Evolutionary conservation across 371 early-diverging fungal species (phyloP), one percentile per base, ranked within the genome.

Genomic region (Hamiltosporidium tvaerminnensis): DNA sequence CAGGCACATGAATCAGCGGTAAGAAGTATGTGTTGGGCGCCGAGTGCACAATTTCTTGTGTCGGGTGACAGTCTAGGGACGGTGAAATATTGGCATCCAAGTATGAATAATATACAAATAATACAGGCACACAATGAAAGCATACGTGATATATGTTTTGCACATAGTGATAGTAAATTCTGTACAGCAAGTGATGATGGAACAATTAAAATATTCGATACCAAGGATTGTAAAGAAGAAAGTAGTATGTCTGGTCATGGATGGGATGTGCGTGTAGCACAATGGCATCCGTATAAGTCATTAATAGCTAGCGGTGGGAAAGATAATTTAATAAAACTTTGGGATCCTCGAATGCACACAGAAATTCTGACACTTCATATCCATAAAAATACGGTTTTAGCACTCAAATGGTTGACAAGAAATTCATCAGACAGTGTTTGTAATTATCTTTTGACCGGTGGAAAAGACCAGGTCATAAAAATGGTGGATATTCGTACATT

Each of bases 11-110:
- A 75, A 48, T 32, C 30, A 30, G 47, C 44, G 23, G 86, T 98
- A 0, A 84, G 95, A 52, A 82, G 87, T 3, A 91, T 98, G 92
- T 83, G 84, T 65, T 98, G 97, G 97, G 87, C 90, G 14, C 93
- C 90, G 63, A 88, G 89, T 57, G 89, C 87, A 53, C 85, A 87
- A 53, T 95, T 92, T 88, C 83, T 98, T 82, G 84, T 96, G 0
- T 89, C 89, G 1, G 91, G 88, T 3, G 99, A 96, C 73, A 87
- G 91, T 66, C 80, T 83, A 34, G 99, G 99, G 34, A 79, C 85
- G 16, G 85, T 98, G 61, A 98, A 98, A 76, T 96, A 95, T 72
- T 98, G 96, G 96, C 92, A 94, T 75, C 85, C 87, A 47, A 92
- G 91, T 64, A 88, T 98, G 89, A 92, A 90, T 75, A 92, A 93